Base-by-base conservation (phyloP, 2,329 filamentous ascomycete genomes). In the Hypomyces perniciosus region DNA sequence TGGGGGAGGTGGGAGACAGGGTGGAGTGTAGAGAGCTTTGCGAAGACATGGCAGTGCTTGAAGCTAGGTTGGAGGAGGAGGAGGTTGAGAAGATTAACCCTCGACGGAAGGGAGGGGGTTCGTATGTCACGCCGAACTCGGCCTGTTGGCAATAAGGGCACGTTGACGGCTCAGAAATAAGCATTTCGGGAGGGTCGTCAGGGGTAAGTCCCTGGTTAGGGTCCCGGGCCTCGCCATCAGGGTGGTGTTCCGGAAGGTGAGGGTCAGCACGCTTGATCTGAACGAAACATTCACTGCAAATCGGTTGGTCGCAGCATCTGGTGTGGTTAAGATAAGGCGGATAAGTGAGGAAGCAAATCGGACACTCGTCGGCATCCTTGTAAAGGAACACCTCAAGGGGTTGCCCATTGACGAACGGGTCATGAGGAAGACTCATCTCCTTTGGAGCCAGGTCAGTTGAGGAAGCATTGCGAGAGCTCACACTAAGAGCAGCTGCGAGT, bases 201-300 rank as follows among this genome's bases (percentile, higher is more conserved):
- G 76, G 69, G 10, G 67, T 70, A 3, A 68, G 60, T 2, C 61
- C 65, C 39, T 68, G 58, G 30, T 63, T 68, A 1, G 69, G 66
- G 38, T 70, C 62, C 46, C 68, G 62, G 8, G 65, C 61, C 48
- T 68, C 60, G 13, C 67, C 68, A 44, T 79, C 72, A n/a, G 75
- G 78, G 52, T 79, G 74, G 62, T 93, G 88, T 65, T 96, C 89
- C 1, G 90, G 89, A 37, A 90, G 83, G 66, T 96, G 89, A 8
- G 90, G 91, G 57, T 99, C 92, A 4, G 90, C 85, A 39, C 93
- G 83, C 67, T 96, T 97, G 66, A 99, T 99, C 68, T 99, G 93
- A 4, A 99, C 93, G 62, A 99, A 99, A 68, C 93, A 99, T 71
- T 99, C 93, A 39, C 91, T 97, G 71, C 93, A 99, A 56, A 99